Evolutionary conservation across 225 moss, liverwort and hornwort species (phyloP), one percentile per base, ranked within the genome.

Genomic region (Physcomitrellopsis africana): DNA sequence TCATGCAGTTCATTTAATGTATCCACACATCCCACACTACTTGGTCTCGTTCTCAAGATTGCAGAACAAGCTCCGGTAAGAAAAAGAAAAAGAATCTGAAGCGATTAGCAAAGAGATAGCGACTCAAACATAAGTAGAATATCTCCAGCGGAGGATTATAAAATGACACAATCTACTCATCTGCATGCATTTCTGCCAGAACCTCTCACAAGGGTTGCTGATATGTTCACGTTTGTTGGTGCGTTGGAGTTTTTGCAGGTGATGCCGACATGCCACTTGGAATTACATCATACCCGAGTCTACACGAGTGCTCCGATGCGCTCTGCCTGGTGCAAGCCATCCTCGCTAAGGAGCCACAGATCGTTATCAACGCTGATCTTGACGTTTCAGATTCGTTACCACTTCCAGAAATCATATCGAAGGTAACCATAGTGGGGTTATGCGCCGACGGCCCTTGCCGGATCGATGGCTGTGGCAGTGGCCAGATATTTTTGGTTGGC

Each of bases 261-360:
- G 10, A 47, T 51, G 20, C 14, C 15, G 2, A 51, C 18, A 8
- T 61, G 62, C 67, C 77, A 1, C 1, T 27, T 3, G n/a, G 42
- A 0, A 77, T 56, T 22, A 5, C 32, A 26, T 20, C 26, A 14
- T 60, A 52, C 65, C 24, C 74, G 0, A 10, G 11, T 15, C 70
- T 74, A 23, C 44, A 15, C 0, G 54, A 70, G 81, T 94, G 84
- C 24, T 84, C 45, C 23, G 85, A 88, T 72, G 81, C 72, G 1
- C 56, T 89, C 11, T 72, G 90, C 55, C 77, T 94, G 1, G 92
- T 92, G 29, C 87, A 92, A 63, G 92, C 94, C 46, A 77, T 94
- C 16, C 76, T 94, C 29, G 80, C 79, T 44, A 85, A 76, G 52
- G 87, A 72, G 24, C 72, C 81, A 11, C 82, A 89, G 17, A 92